These are phyloP conservation scores for Pseudogymnoascus destructans DNA, from an alignment of 2,329 filamentous ascomycete genomes.

Conservation along the genomic window DNA sequence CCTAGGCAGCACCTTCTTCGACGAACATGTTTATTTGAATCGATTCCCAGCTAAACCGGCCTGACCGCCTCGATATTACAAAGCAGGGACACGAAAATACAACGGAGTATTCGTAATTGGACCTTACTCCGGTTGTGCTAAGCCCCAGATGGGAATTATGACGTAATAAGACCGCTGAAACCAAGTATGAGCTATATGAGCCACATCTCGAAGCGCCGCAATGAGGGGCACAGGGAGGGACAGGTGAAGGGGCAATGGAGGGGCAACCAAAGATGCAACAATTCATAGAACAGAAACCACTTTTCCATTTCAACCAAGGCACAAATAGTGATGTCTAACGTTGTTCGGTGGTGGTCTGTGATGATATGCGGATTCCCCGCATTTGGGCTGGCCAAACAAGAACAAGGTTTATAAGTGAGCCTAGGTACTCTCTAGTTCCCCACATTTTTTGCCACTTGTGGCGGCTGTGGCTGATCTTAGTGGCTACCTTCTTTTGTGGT, in stretches of 20 bases:
- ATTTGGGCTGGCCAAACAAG: background rate
- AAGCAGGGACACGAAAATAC: background rate
- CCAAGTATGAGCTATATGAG: slow-evolving; percentile 1
- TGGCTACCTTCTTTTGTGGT: background rate
- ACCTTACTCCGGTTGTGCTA: background rate
- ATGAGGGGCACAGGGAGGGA: background rate
- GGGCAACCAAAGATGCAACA: background rate
- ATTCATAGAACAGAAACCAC: background rate
- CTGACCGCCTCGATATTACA: background rate
- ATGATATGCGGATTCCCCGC: background rate
- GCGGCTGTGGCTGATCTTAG: background rate
- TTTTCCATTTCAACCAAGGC: background rate
- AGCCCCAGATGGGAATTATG: background rate
- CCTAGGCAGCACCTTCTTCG: background rate
- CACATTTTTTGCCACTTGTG: slow-evolving; percentile 4
- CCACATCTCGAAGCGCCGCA: background rate
- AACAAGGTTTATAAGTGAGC: background rate
- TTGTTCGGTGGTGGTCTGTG: background rate
- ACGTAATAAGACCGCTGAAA: background rate
- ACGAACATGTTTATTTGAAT: background rate
- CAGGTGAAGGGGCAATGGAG: background rate
- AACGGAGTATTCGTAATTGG: background rate
- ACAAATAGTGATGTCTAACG: background rate
- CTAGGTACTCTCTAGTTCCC: too few relatives aligned
- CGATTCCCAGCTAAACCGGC: background rate